Conservation (phyloP, 108 stramenopile species). For the Cyclotella atomus region DNA sequence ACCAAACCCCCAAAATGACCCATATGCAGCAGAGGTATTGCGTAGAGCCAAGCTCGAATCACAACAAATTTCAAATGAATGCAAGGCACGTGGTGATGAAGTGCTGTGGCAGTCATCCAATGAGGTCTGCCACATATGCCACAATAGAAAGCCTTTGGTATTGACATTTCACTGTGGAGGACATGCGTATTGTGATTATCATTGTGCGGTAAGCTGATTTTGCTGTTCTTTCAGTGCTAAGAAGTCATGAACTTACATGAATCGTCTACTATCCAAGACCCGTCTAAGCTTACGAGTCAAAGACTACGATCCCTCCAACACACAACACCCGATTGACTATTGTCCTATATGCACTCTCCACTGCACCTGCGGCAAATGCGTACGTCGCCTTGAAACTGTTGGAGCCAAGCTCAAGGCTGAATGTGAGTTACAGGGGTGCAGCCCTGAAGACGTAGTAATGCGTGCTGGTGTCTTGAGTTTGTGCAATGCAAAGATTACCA, state of each 20-base stretch:
- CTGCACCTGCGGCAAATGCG: slow-evolving; percentile 51
- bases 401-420: slow-evolving; percentile 9
- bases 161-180: slow-evolving; percentile 58
- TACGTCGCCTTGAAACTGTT: slow-evolving; percentile 30
- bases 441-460: slow-evolving; percentile 13
- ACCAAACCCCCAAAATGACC: slow-evolving; percentile 16
- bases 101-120: slow-evolving; percentile 20
- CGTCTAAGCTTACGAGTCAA: slow-evolving; percentile 33
- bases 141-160: slow-evolving; percentile 39
- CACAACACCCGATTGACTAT: slow-evolving; percentile 34
- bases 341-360: slow-evolving; percentile 46
- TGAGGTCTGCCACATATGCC: slow-evolving; percentile 74
- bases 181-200: slow-evolving; percentile 65
- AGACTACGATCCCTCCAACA: slow-evolving; percentile 36
- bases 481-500: slow-evolving; percentile 22
- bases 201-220: slow-evolving; percentile 52
- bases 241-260: not conserved
- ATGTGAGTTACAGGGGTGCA: slow-evolving; percentile 34
- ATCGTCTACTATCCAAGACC: not conserved
- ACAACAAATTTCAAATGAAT: slow-evolving; percentile 2
- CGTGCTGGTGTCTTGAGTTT: slow-evolving; percentile 2
- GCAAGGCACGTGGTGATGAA: slow-evolving; percentile 10
- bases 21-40: slow-evolving; percentile 34
- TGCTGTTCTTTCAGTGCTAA: not conserved
- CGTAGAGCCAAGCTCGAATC: slow-evolving; percentile 35